Base-by-base conservation (phyloP, 345 rosid genomes). In the Aegle marmelos region DNA sequence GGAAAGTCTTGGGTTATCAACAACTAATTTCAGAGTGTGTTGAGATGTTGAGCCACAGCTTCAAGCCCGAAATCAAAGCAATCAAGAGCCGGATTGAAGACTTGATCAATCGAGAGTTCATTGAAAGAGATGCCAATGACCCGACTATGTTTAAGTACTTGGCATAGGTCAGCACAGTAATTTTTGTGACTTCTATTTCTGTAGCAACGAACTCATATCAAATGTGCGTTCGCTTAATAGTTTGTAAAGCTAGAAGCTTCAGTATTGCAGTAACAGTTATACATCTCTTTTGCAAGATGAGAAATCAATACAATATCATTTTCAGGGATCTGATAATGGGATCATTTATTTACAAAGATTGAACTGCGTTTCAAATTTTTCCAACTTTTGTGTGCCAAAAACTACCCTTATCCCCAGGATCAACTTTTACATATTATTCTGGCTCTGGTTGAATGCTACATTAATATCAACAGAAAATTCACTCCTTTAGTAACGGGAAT, bases 41-140 rank as follows among this genome's bases (percentile, higher is more conserved):
- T 28, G 86, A 80, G 81, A 81, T 80, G 83, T 72, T 85, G 83
- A 77, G 82, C 27, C 81, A 64, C 75, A 75, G 39, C 75, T 87
- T 83, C 76, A 80, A 80, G 88, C 90, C 90, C 41, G 88, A 87
- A 48, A 70, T 87, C 69, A 87, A 68, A 76, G 78, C 83, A 10
- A 85, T 87, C 58, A 83, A 82, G 75, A 85, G 73, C 64, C 77
- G 84, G 70, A 85, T 82, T 27, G 90, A 87, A 62, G 86, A 82
- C 70, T 61, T 87, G 79, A 84, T 87, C 48, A 71, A 53, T 7
- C 72, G 82, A 41, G 87, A 87, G 22, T 82, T 76, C 70, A 79
- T 87, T 1, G 87, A 85, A n/a, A 79, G 88, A 70, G 88, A 87
- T 77, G 68, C 63, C 56, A 82, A 81, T 14, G 83, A 85, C 37